Percentiles rank a stretch among this genome's conserved stretches.
Evolutionary conservation across 352 stramenopile genomes (phyloP).

Genomic region (Globisporangium heterothallicum): DNA sequence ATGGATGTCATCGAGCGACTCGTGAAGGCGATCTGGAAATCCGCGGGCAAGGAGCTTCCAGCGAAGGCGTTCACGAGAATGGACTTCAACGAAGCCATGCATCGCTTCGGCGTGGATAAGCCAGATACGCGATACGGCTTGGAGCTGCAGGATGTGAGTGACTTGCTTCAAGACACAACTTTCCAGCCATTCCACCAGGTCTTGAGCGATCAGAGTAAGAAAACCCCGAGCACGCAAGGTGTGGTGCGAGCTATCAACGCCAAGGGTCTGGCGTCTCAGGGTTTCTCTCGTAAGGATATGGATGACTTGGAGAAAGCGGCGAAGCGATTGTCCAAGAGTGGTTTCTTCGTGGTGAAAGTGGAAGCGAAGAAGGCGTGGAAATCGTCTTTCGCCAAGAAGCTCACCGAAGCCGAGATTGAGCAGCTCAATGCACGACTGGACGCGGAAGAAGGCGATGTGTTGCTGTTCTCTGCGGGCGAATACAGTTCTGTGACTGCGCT

Average conservation of each 20-base stretch:
- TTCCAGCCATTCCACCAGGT: slow-evolving; percentile 44
- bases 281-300: slow-evolving; percentile 75
- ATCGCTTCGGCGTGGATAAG: slow-evolving; percentile 82
- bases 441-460: slow-evolving; percentile 56
- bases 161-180: slow-evolving; percentile 29
- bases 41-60: slow-evolving; percentile 37
- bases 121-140: slow-evolving; percentile 77
- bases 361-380: slow-evolving; percentile 58
- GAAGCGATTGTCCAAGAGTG: slow-evolving; percentile 35
- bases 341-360: slow-evolving; percentile 64
- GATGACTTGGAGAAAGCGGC: slow-evolving; percentile 49
- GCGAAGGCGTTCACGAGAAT: slow-evolving; percentile 52
- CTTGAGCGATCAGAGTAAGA: slow-evolving; percentile 12
- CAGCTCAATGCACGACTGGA: slow-evolving; percentile 41
- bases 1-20: slow-evolving; percentile 74
- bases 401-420: slow-evolving; percentile 40
- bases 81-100: slow-evolving; percentile 71
- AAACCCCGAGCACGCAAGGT: slow-evolving; percentile 22
- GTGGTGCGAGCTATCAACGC: slow-evolving; percentile 70
- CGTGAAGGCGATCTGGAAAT: slow-evolving; percentile 60
- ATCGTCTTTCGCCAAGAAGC: slow-evolving; percentile 60
- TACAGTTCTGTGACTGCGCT: slow-evolving; percentile 54
- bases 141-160: slow-evolving; percentile 54
- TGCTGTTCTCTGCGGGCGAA: slow-evolving; percentile 54
- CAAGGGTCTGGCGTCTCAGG: slow-evolving; percentile 38